These are phyloP conservation scores for Polytolypa hystricis DNA, from an alignment of 2,329 filamentous ascomycete species.

Conservation along the genomic window DNA sequence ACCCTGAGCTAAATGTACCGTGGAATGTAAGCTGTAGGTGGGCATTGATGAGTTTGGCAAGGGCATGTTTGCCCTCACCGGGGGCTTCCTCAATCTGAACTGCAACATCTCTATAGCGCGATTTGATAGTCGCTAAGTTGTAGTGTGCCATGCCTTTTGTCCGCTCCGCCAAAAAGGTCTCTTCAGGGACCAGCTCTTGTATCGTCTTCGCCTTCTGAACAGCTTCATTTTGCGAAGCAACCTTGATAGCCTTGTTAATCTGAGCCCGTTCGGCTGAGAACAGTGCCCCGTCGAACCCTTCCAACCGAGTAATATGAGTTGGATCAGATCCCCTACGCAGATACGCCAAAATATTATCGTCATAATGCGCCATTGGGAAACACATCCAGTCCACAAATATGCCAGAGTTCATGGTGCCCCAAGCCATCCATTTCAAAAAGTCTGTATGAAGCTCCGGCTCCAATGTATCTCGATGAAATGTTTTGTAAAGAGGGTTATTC, in stretches of 20 bases:
- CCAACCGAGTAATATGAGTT: conserved; percentile 57
- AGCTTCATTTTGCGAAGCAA: conserved; percentile 46
- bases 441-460: conserved; percentile 55
- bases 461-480: conserved; percentile 53
- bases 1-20: conserved; percentile 61
- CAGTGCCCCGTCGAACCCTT: conserved; percentile 58
- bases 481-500: conserved; percentile 66
- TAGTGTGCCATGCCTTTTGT: conserved; percentile 69
- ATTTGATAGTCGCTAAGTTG: conserved; percentile 48
- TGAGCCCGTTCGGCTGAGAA: conserved; percentile 58
- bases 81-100: conserved; percentile 49
- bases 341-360: conserved; percentile 60
- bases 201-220: conserved; percentile 51
- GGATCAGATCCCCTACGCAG: conserved; percentile 68
- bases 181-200: conserved; percentile 48
- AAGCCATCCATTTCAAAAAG: conserved; percentile 78
- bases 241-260: conserved; percentile 52
- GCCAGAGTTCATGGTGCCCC: conserved; percentile 81
- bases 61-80: conserved; percentile 50
- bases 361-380: conserved; percentile 68
- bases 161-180: conserved; percentile 55
- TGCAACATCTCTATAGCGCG: conserved; percentile 56
- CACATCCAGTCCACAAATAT: conserved; percentile 68
- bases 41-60: conserved; percentile 67
- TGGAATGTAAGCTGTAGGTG: conserved; percentile 84